Evolutionary conservation across 2,329 filamentous ascomycete genomes (phyloP).

Genomic region (Massarina eburnea): DNA sequence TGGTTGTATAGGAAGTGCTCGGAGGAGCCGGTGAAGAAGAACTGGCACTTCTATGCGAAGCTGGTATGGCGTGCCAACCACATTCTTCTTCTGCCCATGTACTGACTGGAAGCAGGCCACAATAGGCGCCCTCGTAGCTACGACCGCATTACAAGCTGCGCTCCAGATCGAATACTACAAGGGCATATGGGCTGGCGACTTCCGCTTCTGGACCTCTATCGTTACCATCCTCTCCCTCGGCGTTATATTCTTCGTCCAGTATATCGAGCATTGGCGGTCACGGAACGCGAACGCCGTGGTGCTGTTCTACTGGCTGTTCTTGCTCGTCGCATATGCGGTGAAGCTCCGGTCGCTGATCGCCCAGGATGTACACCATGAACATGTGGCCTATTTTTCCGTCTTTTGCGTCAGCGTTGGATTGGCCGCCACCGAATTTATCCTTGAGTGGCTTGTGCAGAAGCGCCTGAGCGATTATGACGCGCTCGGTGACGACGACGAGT

Average conservation of each 20-base stretch:
- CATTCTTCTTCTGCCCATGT: background rate
- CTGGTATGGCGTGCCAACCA: too few species aligned
- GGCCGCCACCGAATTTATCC: conserved; percentile 67
- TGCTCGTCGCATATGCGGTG: conserved; percentile 74
- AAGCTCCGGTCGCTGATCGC: conserved; percentile 86
- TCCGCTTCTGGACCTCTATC: conserved; percentile 81
- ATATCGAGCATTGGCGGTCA: conserved; percentile 80
- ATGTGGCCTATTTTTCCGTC: conserved; percentile 73
- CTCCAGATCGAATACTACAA: conserved; percentile 74
- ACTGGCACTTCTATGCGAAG: conserved; percentile 93
- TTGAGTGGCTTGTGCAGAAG: conserved; percentile 90
- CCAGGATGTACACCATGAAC: conserved; percentile 68
- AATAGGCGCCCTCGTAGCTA: conserved; percentile 67
- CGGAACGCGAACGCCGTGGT: conserved; percentile 85
- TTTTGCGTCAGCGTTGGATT: conserved; percentile 74
- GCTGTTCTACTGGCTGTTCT: conserved; percentile 88
- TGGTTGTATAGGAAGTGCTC: conserved; percentile 73
- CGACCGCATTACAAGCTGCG: conserved; percentile 70
- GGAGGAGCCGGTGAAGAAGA: conserved; percentile 69
- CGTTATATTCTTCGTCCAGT: conserved; percentile 78
- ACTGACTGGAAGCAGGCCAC: too few species aligned
- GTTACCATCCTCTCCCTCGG: conserved; percentile 70
- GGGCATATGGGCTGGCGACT: conserved; percentile 74
- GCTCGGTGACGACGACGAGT: conserved; percentile 68
- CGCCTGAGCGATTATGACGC: conserved; percentile 69